These are phyloP conservation scores for Aspergillus vadensis DNA, from an alignment of 2,329 filamentous ascomycete genomes.

Conservation along the genomic window DNA sequence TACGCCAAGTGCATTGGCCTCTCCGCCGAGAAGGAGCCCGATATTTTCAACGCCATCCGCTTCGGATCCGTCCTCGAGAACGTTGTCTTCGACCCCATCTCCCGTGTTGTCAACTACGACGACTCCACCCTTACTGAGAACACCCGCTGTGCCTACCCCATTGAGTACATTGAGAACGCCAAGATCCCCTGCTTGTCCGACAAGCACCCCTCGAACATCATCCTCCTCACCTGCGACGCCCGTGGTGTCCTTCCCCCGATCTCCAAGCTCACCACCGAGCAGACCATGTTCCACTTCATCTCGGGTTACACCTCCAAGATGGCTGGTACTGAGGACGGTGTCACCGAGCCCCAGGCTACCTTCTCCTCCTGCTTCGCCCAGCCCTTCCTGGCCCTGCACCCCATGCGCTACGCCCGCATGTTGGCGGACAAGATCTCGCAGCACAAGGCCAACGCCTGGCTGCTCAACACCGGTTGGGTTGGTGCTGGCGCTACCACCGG, in stretches of 20 bases:
- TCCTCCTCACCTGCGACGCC: constrained; percentile 96
- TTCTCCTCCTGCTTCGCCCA: constrained; percentile 99
- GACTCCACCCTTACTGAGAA: constrained; percentile 95
- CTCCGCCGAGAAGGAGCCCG: constrained; percentile 97
- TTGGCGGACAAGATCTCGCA: constrained; percentile 95
- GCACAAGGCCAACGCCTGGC: constrained; percentile 95
- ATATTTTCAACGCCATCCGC: constrained; percentile 93
- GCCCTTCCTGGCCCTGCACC: constrained; percentile 97
- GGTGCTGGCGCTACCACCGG: constrained; percentile 87
- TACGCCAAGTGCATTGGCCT: constrained; percentile 99
- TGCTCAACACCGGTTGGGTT: constrained; percentile 98
- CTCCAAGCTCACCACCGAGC: constrained; percentile 89
- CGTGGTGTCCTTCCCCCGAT: constrained; percentile 96
- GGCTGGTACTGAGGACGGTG: constrained; percentile 96
- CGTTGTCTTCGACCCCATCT: constrained; percentile 91
- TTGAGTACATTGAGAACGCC: constrained; percentile 98
- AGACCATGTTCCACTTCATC: constrained; percentile 99
- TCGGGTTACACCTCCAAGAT: constrained; percentile 99
- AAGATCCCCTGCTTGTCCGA: constrained; percentile 93
- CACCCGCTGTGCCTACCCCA: constrained; percentile 96
- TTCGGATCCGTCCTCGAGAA: constrained; percentile 98
- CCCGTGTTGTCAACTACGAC: constrained; percentile 91
- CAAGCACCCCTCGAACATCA: constrained; percentile 93
- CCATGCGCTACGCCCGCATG: constrained; percentile 99
- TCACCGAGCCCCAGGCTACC: constrained; percentile 95